A percentile compares a stretch with the other conserved stretches of the same genome.
Evolutionary conservation across 768 basidiomycete genomes (phyloP).

Genomic region (Paxillus ammoniavirescens): DNA sequence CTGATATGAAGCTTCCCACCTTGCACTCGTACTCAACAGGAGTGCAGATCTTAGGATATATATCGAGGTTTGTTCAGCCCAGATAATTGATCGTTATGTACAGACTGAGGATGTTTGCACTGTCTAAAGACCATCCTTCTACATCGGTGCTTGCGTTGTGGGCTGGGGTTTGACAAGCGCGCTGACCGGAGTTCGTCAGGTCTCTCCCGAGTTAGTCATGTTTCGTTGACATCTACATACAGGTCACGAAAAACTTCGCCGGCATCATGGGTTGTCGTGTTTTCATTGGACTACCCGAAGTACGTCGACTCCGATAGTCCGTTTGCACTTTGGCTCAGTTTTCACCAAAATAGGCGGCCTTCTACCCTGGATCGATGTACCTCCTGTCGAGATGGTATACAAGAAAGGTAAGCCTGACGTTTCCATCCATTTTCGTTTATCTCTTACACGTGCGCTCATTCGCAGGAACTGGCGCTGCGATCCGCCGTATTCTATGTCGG

Average conservation of each 20-base stretch:
- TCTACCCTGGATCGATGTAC: constrained; percentile 57
- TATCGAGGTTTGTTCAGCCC: constrained; percentile 42
- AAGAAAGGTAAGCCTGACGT: constrained; percentile 25
- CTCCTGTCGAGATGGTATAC: constrained; percentile 57
- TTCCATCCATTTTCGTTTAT: not conserved
- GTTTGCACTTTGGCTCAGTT: not conserved
- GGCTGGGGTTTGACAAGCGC: constrained; percentile 64
- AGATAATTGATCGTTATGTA: not conserved
- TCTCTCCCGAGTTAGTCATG: not conserved
- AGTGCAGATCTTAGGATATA: constrained; percentile 50
- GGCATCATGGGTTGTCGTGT: constrained; percentile 57
- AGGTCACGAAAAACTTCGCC: constrained; percentile 54
- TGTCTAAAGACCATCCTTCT: constrained; percentile 50
- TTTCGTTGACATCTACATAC: not conserved
- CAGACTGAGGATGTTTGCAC: not conserved
- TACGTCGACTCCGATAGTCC: constrained; percentile 5
- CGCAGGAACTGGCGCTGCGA: constrained; percentile 63
- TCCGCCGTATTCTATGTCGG: constrained; percentile 61
- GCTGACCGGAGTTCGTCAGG: constrained; percentile 51
- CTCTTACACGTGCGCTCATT: not conserved
- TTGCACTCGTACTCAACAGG: not conserved
- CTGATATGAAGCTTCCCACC: not conserved
- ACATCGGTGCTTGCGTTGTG: constrained; percentile 59
- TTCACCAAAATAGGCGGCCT: constrained; percentile 43
- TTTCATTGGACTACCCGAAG: constrained; percentile 64